Percentiles rank a stretch among this genome's conserved stretches.
phyloP scores from a whole-genome alignment of 2,329 filamentous ascomycete species.

The Myriosclerotinia scirpicola region DNA sequence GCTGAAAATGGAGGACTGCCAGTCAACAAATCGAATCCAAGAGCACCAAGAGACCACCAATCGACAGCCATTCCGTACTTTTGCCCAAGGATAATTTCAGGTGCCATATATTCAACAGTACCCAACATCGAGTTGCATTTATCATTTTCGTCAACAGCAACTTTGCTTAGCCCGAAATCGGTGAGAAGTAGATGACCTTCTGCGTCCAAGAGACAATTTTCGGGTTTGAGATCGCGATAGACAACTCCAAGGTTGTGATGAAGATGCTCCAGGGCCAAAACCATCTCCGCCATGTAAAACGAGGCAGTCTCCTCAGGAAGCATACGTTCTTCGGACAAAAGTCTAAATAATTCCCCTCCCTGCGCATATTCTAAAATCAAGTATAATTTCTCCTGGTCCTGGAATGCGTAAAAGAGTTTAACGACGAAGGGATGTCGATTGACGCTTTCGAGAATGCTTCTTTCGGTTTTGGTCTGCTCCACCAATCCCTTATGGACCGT shows the following conservation, averaged over 20 bases:
- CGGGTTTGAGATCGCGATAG: slow-evolving; percentile 95
- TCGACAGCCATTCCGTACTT: slow-evolving; percentile 94
- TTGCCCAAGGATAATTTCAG: slow-evolving; percentile 80
- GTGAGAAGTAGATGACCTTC: slow-evolving; percentile 92
- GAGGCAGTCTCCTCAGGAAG: slow-evolving; percentile 85
- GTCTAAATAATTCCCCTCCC: slow-evolving; percentile 95
- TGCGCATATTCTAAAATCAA: slow-evolving; percentile 97
- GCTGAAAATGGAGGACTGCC: slow-evolving; percentile 89
- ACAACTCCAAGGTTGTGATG: slow-evolving; percentile 91
- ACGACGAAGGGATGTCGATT: slow-evolving; percentile 97
- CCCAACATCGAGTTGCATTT: slow-evolving; percentile 88
- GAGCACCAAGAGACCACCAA: slow-evolving; percentile 96
- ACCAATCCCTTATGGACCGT: slow-evolving; percentile 94
- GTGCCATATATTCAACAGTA: slow-evolving; percentile 98
- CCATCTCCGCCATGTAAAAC: slow-evolving; percentile 99
- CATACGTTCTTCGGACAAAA: slow-evolving; percentile 91
- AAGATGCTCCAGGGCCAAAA: slow-evolving; percentile 88
- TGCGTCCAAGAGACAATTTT: slow-evolving; percentile 91
- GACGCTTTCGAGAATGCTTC: slow-evolving; percentile 90
- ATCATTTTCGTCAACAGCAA: slow-evolving; percentile 69
- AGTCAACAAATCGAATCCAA: slow-evolving; percentile 90
- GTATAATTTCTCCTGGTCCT: slow-evolving; percentile 96
- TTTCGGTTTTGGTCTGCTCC: slow-evolving; percentile 96
- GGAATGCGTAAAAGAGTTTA: slow-evolving; percentile 97
- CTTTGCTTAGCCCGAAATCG: slow-evolving; percentile 96